phyloP scores from a whole-genome alignment of 2,329 filamentous ascomycete species.

The Hymenoscyphus scutula region DNA sequence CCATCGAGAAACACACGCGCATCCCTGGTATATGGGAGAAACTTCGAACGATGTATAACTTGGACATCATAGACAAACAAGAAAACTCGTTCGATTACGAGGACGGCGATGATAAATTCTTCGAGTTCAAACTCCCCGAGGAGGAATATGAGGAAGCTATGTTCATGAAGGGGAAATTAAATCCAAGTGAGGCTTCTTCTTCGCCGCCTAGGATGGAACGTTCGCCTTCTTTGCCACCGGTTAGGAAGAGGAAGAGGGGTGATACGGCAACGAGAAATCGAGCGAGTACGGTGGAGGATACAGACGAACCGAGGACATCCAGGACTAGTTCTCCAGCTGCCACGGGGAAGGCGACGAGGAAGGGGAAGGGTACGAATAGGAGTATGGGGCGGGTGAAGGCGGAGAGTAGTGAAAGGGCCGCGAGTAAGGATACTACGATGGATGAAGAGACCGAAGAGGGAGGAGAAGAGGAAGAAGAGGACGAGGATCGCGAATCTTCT shows the following conservation, averaged over 20 bases:
- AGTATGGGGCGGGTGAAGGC: constrained; percentile 43
- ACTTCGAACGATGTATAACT: constrained; percentile 77
- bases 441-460: constrained; percentile 36
- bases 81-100: constrained; percentile 54
- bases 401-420: constrained; percentile 36
- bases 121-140: constrained; percentile 63
- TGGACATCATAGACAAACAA: constrained; percentile 81
- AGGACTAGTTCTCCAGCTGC: constrained; percentile 42
- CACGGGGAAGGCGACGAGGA: constrained; percentile 37
- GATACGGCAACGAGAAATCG: constrained; percentile 38
- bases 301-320: constrained; percentile 46
- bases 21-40: constrained; percentile 93
- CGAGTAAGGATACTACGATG: constrained; percentile 35
- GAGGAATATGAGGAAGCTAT: constrained; percentile 37
- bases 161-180: constrained; percentile 31
- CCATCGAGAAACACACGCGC: constrained; percentile 72
- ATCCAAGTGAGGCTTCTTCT: constrained; percentile 35
- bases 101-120: constrained; percentile 57
- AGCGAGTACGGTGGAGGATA: constrained; percentile 52
- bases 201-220: constrained; percentile 33
- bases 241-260: constrained; percentile 37
- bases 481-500: constrained; percentile 26
- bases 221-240: constrained; percentile 25
- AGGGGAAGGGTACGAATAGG: constrained; percentile 39
- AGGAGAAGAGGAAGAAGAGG: constrained; percentile 38